Evolutionary conservation across 169 alveolate genomes (phyloP).

Genomic region (Plasmodium ovale): DNA sequence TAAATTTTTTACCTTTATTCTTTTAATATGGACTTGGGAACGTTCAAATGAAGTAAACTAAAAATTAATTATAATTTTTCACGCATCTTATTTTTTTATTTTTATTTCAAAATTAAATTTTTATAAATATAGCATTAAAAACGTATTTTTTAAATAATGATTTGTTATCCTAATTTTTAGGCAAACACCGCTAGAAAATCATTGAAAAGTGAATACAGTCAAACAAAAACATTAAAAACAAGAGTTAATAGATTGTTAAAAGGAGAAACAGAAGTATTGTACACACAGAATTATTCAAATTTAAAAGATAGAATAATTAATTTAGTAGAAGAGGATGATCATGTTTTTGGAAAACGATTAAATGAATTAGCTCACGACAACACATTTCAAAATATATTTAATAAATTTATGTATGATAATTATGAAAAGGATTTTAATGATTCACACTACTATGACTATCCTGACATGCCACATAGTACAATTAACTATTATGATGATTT

Average conservation of each 20-base stretch:
- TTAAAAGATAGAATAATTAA: slow-evolving; percentile 20
- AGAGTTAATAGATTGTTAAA: slow-evolving; percentile 6
- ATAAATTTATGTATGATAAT: slow-evolving; percentile 7
- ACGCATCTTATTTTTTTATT: not conserved
- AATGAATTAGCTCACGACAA: not conserved
- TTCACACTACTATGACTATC: not conserved
- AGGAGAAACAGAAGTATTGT: not conserved
- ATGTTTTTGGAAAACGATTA: slow-evolving; percentile 10
- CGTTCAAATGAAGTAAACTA: not conserved
- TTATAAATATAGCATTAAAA: not conserved
- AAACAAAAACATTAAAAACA: not conserved
- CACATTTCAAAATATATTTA: not conserved
- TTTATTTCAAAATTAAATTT: not conserved
- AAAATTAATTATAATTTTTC: not conserved
- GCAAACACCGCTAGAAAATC: not conserved
- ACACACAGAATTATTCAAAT: not conserved
- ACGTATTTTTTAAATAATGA: not conserved
- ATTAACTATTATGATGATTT: not conserved
- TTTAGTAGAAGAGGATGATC: slow-evolving; percentile 13
- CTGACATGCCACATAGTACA: not conserved
- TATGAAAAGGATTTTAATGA: not conserved
- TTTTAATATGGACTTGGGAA: slow-evolving; percentile 15
- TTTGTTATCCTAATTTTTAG: not conserved
- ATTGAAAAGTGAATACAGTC: not conserved
- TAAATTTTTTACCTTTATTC: slow-evolving; percentile 2